Percentiles rank a stretch among this genome's conserved stretches.
Conservation (phyloP, 768 basidiomycete genomes). For the Phanerochaete sordida region DNA sequence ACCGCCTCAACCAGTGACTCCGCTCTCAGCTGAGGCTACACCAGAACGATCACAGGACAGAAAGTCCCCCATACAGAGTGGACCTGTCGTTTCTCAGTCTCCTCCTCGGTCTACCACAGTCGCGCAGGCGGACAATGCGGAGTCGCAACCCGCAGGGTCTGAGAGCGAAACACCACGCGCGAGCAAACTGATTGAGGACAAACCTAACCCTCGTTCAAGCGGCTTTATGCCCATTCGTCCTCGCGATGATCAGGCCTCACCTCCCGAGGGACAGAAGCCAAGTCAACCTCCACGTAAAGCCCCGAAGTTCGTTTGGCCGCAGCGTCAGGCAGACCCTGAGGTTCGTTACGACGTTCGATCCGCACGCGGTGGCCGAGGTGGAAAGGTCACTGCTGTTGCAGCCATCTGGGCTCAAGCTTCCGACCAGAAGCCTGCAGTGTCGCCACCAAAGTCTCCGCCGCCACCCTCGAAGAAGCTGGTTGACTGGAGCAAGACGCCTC, state of each 20-base stretch:
- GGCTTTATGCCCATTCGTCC: conserved; percentile 54
- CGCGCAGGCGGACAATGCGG: conserved; percentile 12
- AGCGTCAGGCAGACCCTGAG: conserved; percentile 39
- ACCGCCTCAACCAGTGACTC: conserved; percentile 34
- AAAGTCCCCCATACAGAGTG: not conserved
- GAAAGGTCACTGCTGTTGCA: conserved; percentile 68
- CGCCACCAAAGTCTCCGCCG: not conserved
- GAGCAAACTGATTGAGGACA: conserved; percentile 15
- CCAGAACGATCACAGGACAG: not conserved
- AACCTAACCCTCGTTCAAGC: conserved; percentile 71
- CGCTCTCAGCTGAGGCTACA: not conserved
- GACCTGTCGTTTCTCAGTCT: not conserved
- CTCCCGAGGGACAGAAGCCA: not conserved
- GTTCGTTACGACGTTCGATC: conserved; percentile 72
- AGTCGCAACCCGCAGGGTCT: not conserved
- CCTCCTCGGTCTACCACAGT: conserved; percentile 17
- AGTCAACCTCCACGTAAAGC: not conserved
- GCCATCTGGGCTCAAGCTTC: conserved; percentile 61
- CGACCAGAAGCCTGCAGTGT: not conserved
- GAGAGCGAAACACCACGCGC: not conserved
- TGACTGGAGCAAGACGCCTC: not conserved
- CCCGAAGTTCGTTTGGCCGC: not conserved
- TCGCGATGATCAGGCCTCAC: conserved; percentile 28
- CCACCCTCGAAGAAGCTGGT: not conserved
- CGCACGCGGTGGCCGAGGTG: conserved; percentile 74